Evolutionary conservation across 352 stramenopile species (phyloP).

Genomic region (Pythium inflatum): DNA sequence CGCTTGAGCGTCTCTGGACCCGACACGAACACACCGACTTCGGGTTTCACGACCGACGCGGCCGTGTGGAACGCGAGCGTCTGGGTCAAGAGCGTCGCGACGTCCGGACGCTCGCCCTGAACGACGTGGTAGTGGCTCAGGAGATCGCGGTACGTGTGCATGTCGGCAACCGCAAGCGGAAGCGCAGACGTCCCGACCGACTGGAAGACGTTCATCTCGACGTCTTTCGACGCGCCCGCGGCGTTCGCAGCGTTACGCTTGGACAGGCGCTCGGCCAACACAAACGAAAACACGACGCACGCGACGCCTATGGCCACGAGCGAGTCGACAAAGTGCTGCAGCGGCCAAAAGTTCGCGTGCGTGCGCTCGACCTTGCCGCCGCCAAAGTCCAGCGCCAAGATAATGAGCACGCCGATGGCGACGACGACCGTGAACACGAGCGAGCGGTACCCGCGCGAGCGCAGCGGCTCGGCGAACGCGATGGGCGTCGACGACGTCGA

Average conservation of each 20-base stretch:
- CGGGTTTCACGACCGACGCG: background rate
- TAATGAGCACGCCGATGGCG: conserved; percentile 41
- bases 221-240: too few species aligned
- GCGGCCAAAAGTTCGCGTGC: conserved; percentile 52
- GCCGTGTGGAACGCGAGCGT: background rate
- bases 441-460: conserved; percentile 42
- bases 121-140: conserved; percentile 13
- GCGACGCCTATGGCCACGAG: conserved; percentile 48
- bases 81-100: conserved; percentile 14
- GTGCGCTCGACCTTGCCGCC: conserved; percentile 59
- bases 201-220: background rate
- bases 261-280: too few species aligned
- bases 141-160: conserved; percentile 22
- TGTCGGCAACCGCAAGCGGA: background rate
- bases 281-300: too few species aligned
- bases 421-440: conserved; percentile 47
- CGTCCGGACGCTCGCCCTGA: conserved; percentile 17
- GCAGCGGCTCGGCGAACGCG: conserved; percentile 63
- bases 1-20: conserved; percentile 26
- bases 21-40: conserved; percentile 27
- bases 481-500: conserved; percentile 11
- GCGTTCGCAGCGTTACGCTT: too few species aligned
- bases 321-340: conserved; percentile 58
- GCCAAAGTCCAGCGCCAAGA: conserved; percentile 47
- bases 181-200: background rate